These are phyloP conservation scores for Ophiostoma himal-ulmi DNA, from an alignment of 2,329 filamentous ascomycete genomes.

Conservation along the genomic window DNA sequence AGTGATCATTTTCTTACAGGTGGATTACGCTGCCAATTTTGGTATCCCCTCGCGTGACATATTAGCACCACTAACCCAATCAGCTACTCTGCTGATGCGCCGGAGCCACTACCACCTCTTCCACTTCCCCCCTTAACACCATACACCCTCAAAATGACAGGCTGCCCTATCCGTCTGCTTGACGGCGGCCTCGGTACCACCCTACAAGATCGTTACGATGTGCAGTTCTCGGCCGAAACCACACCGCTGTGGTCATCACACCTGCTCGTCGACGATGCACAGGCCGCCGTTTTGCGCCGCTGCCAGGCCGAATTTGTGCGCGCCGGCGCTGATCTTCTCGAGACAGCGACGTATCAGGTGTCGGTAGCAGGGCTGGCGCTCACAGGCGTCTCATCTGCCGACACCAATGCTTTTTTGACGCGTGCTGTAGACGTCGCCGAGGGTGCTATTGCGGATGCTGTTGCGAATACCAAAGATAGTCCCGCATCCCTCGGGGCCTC, in stretches of 20 bases:
- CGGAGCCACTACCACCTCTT: neutral
- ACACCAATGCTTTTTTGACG: neutral
- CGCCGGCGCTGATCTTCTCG: neutral
- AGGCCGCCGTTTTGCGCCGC: neutral
- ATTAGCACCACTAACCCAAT: neutral
- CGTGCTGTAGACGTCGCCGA: conserved; percentile 6
- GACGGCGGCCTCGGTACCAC: conserved; percentile 33
- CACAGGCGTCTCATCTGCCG: neutral
- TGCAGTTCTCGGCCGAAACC: neutral
- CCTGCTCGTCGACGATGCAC: neutral
- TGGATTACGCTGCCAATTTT: neutral
- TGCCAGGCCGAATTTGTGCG: conserved; percentile 8
- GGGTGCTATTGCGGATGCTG: neutral
- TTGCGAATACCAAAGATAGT: neutral
- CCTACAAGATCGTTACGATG: neutral
- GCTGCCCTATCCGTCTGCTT: neutral
- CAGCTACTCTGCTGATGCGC: neutral
- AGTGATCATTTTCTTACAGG: neutral
- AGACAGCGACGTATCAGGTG: conserved; percentile 8
- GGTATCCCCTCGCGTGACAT: neutral
- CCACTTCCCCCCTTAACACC: neutral
- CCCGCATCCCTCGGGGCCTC: neutral
- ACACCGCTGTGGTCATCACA: conserved; percentile 9
- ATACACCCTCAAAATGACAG: neutral
- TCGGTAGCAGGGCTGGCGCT: neutral